A percentile compares a stretch with the other conserved stretches of the same genome.
These are phyloP conservation scores for Penicillium sp. DNA, from an alignment of 2,329 filamentous ascomycete species.

Conservation along the genomic window DNA sequence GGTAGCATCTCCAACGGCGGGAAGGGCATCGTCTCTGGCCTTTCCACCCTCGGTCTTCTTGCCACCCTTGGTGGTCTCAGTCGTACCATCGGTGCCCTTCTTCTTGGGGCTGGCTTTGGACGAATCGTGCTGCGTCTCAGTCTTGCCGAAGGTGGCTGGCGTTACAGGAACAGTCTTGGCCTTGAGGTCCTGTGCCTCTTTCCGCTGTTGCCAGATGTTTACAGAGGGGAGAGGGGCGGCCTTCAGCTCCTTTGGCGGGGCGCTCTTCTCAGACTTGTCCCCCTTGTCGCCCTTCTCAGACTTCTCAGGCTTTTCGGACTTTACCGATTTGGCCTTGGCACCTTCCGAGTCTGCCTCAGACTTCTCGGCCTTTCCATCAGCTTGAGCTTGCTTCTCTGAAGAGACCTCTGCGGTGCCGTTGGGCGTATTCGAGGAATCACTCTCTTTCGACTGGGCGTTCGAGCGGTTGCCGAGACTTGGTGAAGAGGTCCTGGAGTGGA, in stretches of 20 bases:
- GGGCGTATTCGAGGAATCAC: conserved; percentile 57
- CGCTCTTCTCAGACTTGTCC: conserved; percentile 51
- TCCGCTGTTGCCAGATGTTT: conserved; percentile 82
- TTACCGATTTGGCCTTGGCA: conserved; percentile 46
- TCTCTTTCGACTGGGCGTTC: conserved; percentile 54
- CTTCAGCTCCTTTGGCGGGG: conserved; percentile 60
- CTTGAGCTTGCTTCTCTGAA: conserved; percentile 63
- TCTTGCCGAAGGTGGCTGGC: conserved; percentile 23
- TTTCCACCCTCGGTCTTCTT: conserved; percentile 42
- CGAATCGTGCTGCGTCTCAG: conserved; percentile 38
- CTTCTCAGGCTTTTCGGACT: conserved; percentile 52
- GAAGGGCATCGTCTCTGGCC: conserved; percentile 44
- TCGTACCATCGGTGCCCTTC: conserved; percentile 32
- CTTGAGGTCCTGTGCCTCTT: conserved; percentile 58
- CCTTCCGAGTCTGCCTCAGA: conserved; percentile 38
- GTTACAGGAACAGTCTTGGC: conserved; percentile 38
- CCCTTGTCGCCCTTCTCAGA: conserved; percentile 50
- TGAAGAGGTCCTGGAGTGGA: conserved; percentile 46
- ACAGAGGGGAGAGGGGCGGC: conserved; percentile 78
- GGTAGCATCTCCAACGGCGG: conserved; percentile 68
- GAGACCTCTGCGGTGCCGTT: conserved; percentile 62
- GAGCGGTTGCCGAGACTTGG: conserved; percentile 46
- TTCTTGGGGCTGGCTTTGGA: conserved; percentile 40
- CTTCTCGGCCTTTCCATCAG: conserved; percentile 57
- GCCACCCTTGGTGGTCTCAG: conserved; percentile 32